Conservation (phyloP, 225 moss, liverwort and hornwort genomes). For the Physcomitrium patens region DNA sequence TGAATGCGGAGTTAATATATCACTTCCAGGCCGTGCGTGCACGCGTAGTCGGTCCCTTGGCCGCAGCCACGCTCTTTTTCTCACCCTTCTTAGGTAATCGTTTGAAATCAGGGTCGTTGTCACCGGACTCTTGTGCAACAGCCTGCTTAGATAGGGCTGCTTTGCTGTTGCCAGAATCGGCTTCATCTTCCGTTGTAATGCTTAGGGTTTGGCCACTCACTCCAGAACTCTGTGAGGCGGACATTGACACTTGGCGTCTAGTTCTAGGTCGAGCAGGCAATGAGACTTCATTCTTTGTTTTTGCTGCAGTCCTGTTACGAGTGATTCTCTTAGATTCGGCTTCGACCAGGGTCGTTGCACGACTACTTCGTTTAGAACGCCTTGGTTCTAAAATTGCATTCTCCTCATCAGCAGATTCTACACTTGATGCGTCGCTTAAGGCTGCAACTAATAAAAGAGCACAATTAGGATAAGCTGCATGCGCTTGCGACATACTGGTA, state of each 20-base stretch:
- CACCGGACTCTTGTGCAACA: slow-evolving; percentile 27
- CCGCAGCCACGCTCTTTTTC: slow-evolving; percentile 31
- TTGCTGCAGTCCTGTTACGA: slow-evolving; percentile 26
- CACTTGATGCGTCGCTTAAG: slow-evolving; percentile 42
- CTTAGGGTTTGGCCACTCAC: slow-evolving; percentile 26
- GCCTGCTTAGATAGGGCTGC: slow-evolving; percentile 28
- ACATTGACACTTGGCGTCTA: slow-evolving; percentile 47
- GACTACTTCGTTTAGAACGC: slow-evolving; percentile 34
- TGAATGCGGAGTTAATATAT: slow-evolving; percentile 9
- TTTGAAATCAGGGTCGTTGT: slow-evolving; percentile 45
- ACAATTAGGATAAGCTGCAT: slow-evolving; percentile 19
- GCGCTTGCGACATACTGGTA: slow-evolving; percentile 6
- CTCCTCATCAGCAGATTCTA: slow-evolving; percentile 37
- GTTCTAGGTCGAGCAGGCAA: slow-evolving; percentile 42
- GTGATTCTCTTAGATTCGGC: slow-evolving; percentile 31
- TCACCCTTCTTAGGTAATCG: slow-evolving; percentile 19
- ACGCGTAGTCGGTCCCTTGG: slow-evolving; percentile 41
- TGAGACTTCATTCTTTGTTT: slow-evolving; percentile 30
- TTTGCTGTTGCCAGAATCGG: slow-evolving; percentile 33
- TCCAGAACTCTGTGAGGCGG: slow-evolving; percentile 34
- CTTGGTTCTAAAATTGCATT: slow-evolving; percentile 16
- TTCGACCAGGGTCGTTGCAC: slow-evolving; percentile 29
- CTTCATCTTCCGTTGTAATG: slow-evolving; percentile 42
- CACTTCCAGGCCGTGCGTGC: slow-evolving; percentile 57
- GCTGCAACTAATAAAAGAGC: slow-evolving; percentile 31